Conservation (phyloP, 331 rosid species). For the Malus hybrid region DNA sequence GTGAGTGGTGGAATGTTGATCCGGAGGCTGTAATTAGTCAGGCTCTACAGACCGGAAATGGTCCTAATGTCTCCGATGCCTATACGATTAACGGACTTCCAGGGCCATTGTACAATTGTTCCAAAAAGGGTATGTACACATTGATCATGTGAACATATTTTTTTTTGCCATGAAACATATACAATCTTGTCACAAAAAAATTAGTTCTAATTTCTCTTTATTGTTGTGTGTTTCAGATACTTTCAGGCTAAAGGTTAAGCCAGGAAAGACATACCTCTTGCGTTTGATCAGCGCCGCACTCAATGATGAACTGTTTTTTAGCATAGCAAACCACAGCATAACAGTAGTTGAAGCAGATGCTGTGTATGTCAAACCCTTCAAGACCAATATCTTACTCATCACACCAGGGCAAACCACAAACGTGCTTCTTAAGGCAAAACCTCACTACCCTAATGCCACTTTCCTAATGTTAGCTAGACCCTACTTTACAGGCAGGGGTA, state of each 20-base stretch:
- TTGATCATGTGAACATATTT: neutral
- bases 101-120: conserved; percentile 38
- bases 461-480: conserved; percentile 39
- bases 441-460: conserved; percentile 15
- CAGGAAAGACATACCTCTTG: conserved; percentile 33
- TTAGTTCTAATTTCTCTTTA: neutral
- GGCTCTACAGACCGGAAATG: conserved; percentile 33
- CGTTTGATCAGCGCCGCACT: conserved; percentile 30
- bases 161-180: neutral
- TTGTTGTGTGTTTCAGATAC: conserved; percentile 14
- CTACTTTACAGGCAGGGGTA: conserved; percentile 29
- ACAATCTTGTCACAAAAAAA: neutral
- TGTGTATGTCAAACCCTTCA: conserved; percentile 28
- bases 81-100: neutral
- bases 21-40: conserved; percentile 33
- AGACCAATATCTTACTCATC: conserved; percentile 18
- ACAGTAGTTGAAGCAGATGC: conserved; percentile 42
- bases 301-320: conserved; percentile 31
- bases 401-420: conserved; percentile 42
- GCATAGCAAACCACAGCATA: conserved; percentile 29
- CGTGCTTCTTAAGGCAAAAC: conserved; percentile 28
- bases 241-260: conserved; percentile 29
- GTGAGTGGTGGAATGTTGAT: conserved; percentile 47
- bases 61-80: conserved; percentile 42
- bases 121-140: conserved; percentile 14